Conservation (phyloP, 2,329 filamentous ascomycete species). For the Emmonsia crescens region DNA sequence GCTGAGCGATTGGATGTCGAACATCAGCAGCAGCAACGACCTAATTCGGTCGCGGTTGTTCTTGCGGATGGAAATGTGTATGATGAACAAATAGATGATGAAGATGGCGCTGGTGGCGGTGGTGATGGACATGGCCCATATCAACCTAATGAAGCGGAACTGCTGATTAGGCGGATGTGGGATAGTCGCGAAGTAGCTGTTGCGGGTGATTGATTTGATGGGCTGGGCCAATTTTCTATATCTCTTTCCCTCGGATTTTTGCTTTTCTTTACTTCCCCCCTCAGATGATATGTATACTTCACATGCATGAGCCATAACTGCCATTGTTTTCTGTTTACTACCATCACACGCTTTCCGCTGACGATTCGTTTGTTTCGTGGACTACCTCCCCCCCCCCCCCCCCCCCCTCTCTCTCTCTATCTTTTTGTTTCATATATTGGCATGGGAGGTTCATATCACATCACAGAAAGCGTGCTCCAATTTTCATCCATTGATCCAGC, state of each 20-base stretch:
- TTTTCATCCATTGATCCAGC: background rate
- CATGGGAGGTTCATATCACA: background rate
- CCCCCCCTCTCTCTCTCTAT: background rate
- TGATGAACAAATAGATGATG: conserved; percentile 6
- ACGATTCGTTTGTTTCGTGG: background rate
- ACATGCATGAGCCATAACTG: background rate
- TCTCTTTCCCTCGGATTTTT: background rate
- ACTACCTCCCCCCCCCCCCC: too few relatives aligned
- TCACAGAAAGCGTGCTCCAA: background rate
- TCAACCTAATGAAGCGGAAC: conserved; percentile 23
- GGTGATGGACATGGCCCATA: conserved; percentile 8
- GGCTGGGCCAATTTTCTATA: background rate
- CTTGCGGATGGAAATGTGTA: conserved; percentile 7
- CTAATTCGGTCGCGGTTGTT: conserved; percentile 25
- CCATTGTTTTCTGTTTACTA: background rate
- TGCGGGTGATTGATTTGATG: conserved; percentile 16
- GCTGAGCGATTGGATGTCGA: conserved; percentile 15
- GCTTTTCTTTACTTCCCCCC: background rate
- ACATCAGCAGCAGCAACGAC: conserved; percentile 22
- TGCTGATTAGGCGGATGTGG: conserved; percentile 36
- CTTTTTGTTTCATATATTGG: background rate
- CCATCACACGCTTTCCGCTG: background rate
- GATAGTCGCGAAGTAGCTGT: conserved; percentile 32
- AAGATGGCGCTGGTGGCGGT: background rate
- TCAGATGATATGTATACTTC: background rate